phyloP scores from a whole-genome alignment of 2,329 filamentous ascomycete species.

The Alternaria novae-zelandiae region DNA sequence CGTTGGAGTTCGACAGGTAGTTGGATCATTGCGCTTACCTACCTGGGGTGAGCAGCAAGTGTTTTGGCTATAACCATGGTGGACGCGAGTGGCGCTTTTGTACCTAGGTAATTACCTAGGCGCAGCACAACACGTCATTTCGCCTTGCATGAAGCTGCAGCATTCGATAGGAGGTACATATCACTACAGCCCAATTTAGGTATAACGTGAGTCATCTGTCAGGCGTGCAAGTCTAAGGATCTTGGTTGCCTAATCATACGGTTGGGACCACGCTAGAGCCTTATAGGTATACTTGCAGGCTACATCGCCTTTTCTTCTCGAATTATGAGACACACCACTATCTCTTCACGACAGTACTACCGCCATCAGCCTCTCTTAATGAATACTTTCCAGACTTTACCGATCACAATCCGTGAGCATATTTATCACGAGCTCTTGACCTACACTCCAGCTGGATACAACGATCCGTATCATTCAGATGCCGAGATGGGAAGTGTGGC shows the following conservation, averaged over 20 bases:
- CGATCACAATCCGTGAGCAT: conserved; percentile 7
- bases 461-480: background rate
- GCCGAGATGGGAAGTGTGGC: background rate
- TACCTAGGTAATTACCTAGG: background rate
- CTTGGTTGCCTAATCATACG: background rate
- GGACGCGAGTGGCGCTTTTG: conserved; percentile 5
- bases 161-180: background rate
- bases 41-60: background rate
- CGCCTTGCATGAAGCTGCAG: background rate
- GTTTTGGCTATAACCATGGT: background rate
- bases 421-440: conserved; percentile 8
- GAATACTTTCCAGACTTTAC: background rate
- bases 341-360: background rate
- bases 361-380: background rate
- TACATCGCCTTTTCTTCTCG: background rate
- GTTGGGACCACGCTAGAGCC: conserved; percentile 43
- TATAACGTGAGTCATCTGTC: background rate
- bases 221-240: background rate
- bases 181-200: background rate
- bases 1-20: background rate
- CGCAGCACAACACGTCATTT: background rate
- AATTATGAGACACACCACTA: background rate
- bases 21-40: background rate
- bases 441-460: background rate
- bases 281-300: background rate